These are phyloP conservation scores for Quercus variabilis DNA, from an alignment of 306 rosid genomes.

Conservation along the genomic window DNA sequence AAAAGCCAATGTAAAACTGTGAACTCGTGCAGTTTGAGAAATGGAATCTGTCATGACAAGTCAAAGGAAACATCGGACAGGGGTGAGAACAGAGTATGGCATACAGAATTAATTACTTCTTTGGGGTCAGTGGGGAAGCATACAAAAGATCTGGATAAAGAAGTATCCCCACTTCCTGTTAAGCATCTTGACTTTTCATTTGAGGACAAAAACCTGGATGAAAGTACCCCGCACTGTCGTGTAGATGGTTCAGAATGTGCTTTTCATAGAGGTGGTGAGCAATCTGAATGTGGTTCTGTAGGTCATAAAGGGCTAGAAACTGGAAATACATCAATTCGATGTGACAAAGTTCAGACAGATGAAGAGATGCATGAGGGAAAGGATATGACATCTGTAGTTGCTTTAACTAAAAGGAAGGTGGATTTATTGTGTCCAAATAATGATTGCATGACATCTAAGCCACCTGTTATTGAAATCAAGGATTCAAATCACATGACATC, in stretches of 20 bases:
- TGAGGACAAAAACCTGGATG: slow-evolving; percentile 62
- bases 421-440: slow-evolving; percentile 24
- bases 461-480: slow-evolving; percentile 36
- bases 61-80: slow-evolving; percentile 40
- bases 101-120: slow-evolving; percentile 28
- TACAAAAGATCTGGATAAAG: slow-evolving; percentile 40
- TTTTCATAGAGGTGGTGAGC: slow-evolving; percentile 30
- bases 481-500: slow-evolving; percentile 22
- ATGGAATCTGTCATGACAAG: slow-evolving; percentile 42
- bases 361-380: slow-evolving; percentile 31
- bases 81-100: slow-evolving; percentile 30
- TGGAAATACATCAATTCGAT: background rate
- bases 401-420: slow-evolving; percentile 23
- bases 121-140: slow-evolving; percentile 39
- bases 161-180: slow-evolving; percentile 64
- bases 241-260: slow-evolving; percentile 25
- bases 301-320: slow-evolving; percentile 5
- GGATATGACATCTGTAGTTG: slow-evolving; percentile 30
- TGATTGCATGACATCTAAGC: slow-evolving; percentile 34
- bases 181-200: slow-evolving; percentile 86
- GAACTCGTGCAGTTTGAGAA: slow-evolving; percentile 47
- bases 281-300: slow-evolving; percentile 30
- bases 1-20: slow-evolving; percentile 35
- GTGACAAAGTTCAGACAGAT: slow-evolving; percentile 27
- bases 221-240: slow-evolving; percentile 29